phyloP scores from a whole-genome alignment of 78 protist genomes.

The Dictyostelium purpureum region DNA sequence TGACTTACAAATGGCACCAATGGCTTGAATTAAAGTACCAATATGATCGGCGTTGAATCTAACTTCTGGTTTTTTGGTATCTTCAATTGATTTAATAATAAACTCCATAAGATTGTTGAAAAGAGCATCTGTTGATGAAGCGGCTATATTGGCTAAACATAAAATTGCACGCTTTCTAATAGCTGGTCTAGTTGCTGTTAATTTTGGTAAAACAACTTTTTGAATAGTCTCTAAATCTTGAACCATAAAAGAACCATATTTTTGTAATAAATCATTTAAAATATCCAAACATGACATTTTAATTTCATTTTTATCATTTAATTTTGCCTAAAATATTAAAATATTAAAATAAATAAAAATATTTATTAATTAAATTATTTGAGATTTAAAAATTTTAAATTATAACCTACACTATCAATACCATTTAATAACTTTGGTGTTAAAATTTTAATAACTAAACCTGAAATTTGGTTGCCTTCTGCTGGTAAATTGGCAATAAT shows the following conservation, averaged over 20 bases:
- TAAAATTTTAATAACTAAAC: slow-evolving; percentile 53
- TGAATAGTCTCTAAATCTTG: slow-evolving; percentile 59
- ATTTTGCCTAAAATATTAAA: background rate
- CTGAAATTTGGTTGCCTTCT: slow-evolving; percentile 43
- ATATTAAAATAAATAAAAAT: background rate
- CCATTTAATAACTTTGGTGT: slow-evolving; percentile 56
- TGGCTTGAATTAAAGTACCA: slow-evolving; percentile 72
- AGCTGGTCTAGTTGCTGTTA: slow-evolving; percentile 51
- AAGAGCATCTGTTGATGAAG: slow-evolving; percentile 69
- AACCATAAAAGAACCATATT: slow-evolving; percentile 59
- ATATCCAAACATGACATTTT: slow-evolving; percentile 76
- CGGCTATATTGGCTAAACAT: slow-evolving; percentile 73
- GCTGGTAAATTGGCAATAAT: slow-evolving; percentile 61
- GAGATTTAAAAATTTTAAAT: background rate
- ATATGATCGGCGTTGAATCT: slow-evolving; percentile 82
- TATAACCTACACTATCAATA: slow-evolving; percentile 7
- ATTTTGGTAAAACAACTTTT: slow-evolving; percentile 63
- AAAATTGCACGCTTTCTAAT: slow-evolving; percentile 75
- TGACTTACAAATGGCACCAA: slow-evolving; percentile 53
- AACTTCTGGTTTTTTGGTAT: slow-evolving; percentile 55
- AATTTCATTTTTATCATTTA: slow-evolving; percentile 73
- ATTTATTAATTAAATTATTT: background rate
- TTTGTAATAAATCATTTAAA: slow-evolving; percentile 47
- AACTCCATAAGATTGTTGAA: slow-evolving; percentile 64
- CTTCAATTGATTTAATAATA: slow-evolving; percentile 61